Evolutionary conservation across 495 filamentous ascomycete genomes (phyloP).

Genomic region (Neohortaea acidophila): DNA sequence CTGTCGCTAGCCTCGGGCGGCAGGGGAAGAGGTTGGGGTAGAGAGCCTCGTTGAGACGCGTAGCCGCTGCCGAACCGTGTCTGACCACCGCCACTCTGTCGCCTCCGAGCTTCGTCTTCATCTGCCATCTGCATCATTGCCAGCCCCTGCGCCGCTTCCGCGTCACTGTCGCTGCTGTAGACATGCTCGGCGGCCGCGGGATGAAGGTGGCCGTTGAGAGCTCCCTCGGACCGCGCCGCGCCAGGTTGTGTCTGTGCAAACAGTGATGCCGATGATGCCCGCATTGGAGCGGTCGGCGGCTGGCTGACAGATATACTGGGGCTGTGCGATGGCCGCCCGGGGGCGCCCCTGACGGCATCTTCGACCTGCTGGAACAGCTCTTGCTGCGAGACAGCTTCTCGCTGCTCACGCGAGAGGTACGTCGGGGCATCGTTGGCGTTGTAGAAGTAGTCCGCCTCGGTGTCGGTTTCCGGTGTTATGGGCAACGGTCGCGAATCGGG

Average conservation of each 20-base stretch:
- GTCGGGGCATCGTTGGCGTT: conserved; percentile 17
- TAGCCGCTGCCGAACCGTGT: conserved; percentile 8
- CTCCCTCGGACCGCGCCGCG: conserved; percentile 23
- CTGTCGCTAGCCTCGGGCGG: conserved; percentile 37
- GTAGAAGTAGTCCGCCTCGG: conserved; percentile 23
- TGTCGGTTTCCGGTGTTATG: conserved; percentile 34
- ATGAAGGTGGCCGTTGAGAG: conserved; percentile 39
- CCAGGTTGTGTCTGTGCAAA: conserved; percentile 5
- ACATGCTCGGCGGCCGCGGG: conserved; percentile 32
- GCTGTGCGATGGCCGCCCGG: conserved; percentile 2
- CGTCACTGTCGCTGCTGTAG: conserved; percentile 66
- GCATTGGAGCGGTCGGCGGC: neutral
- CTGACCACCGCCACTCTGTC: conserved; percentile 13
- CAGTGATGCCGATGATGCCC: conserved; percentile 7
- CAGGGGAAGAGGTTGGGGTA: neutral
- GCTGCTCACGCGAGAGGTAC: neutral
- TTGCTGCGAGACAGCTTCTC: conserved; percentile 20
- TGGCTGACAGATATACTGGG: conserved; percentile 15
- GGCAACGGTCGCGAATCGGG: conserved; percentile 48
- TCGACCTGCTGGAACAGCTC: conserved; percentile 28
- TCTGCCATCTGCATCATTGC: conserved; percentile 74
- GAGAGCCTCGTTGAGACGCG: conserved; percentile 5
- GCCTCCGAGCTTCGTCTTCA: conserved; percentile 54
- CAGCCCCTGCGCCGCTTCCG: conserved; percentile 75
- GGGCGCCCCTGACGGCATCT: conserved; percentile 17